Percentiles rank a stretch among this genome's conserved stretches.
phyloP scores from a whole-genome alignment of 2,329 filamentous ascomycete genomes.

The Colletotrichum sp. region DNA sequence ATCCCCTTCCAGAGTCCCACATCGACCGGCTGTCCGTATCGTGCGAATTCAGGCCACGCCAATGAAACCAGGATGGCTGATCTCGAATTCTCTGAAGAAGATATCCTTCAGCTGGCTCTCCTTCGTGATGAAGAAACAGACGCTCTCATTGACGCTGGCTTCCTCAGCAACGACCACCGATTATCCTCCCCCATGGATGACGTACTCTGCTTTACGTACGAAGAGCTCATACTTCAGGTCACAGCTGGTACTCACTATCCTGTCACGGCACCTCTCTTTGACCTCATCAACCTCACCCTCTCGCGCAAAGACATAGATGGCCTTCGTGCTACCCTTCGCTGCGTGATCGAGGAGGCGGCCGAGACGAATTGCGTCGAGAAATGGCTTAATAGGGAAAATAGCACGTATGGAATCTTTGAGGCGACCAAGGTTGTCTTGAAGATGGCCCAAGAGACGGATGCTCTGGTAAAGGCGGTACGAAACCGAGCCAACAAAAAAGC shows the following conservation, averaged over 20 bases:
- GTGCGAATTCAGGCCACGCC: not conserved
- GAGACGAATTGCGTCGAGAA: conserved; percentile 24
- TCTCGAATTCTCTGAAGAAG: conserved; percentile 25
- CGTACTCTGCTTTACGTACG: conserved; percentile 23
- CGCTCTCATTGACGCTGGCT: conserved; percentile 25
- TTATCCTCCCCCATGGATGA: conserved; percentile 24
- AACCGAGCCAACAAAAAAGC: not conserved
- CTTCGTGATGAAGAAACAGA: conserved; percentile 32
- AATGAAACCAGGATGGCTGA: not conserved
- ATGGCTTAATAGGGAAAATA: conserved; percentile 26
- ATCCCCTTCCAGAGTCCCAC: not conserved
- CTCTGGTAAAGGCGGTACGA: conserved; percentile 20
- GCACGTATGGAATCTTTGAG: conserved; percentile 28
- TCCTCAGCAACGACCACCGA: conserved; percentile 23
- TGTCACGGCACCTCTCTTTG: conserved; percentile 21
- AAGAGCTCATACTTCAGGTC: conserved; percentile 28
- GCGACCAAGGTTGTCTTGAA: conserved; percentile 18
- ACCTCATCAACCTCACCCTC: conserved; percentile 22
- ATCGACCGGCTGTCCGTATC: not conserved
- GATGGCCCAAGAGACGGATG: not conserved
- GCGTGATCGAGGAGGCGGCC: conserved; percentile 19
- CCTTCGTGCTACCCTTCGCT: conserved; percentile 20
- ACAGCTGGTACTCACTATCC: conserved; percentile 27
- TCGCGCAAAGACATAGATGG: conserved; percentile 23
- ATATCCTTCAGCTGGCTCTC: conserved; percentile 29